Evolutionary conservation across 441 rosid species (phyloP), one percentile per base, ranked within the genome.

Genomic region (Adansonia gregorii): DNA sequence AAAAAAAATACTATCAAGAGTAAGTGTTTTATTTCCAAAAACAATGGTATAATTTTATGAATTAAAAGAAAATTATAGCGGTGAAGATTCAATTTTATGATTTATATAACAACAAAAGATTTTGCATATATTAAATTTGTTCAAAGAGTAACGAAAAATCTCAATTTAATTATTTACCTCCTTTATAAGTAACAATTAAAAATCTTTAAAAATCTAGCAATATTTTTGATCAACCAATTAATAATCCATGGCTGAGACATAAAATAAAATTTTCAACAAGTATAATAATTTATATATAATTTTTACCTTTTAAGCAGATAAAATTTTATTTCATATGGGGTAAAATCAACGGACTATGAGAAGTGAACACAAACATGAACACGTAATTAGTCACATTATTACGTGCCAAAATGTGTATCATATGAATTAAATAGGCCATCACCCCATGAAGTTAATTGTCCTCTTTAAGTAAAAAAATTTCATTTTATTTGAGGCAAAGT

Each of bases 391-490:
- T 19, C 41, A 76, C 48, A 45, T 0, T 52, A 43, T 56, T 66
- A 10, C 67, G 68, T 68, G 68, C 58, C 56, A 67, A 43, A 67
- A 58, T 68, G 74, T 68, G 79, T 56, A 41, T n/a, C 58, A 43
- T 45, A 58, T 76, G 78, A 24, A 24, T 24, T 24, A 24, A 24
- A 24, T 24, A 24, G 27, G 27, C 27, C 27, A 24, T 24, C 27
- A 24, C 27, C 27, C 27, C 27, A 24, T 24, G 27, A 24, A 24
- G 27, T 24, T 24, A 24, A 24, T 24, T 24, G 27, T 24, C 27
- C 27, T 24, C 1, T 24, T 24, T 24, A 24, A 24, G 27, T 24
- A 24, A 24, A 24, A 24, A 24, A 24, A 0, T 24, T 24, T 24
- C 27, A 24, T 24, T 24, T 24, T 24, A 24, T 24, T 24, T 24